A percentile compares a stretch with the other conserved stretches of the same genome.
These are phyloP conservation scores for Zea luxurians DNA, from an alignment of 176 grass and related monocot genomes.

Conservation along the genomic window DNA sequence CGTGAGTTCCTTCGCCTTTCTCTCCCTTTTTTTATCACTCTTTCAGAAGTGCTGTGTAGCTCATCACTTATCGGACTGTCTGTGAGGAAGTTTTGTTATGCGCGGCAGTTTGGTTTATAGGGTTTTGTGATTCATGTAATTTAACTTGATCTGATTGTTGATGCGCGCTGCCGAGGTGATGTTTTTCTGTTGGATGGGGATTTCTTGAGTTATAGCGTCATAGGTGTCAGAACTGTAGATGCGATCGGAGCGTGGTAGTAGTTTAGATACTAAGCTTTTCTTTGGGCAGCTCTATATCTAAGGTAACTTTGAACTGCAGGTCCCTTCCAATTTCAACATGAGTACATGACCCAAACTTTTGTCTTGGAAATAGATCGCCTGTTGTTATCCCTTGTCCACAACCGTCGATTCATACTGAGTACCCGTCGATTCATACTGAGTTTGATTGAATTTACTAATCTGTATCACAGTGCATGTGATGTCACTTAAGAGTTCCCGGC, in stretches of 20 bases:
- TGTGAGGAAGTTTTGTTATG: not conserved
- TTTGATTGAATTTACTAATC: not conserved
- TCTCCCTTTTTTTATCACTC: not conserved
- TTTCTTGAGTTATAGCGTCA: not conserved
- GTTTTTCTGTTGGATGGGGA: not conserved
- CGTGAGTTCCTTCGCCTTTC: slow-evolving; percentile 16
- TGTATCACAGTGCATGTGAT: not conserved
- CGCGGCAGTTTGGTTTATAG: not conserved
- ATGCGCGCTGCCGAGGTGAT: not conserved
- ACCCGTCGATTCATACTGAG: not conserved
- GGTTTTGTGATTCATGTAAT: not conserved
- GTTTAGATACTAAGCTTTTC: not conserved
- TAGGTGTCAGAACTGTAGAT: not conserved
- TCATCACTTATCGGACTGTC: not conserved
- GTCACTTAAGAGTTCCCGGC: not conserved
- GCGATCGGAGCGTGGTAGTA: not conserved
- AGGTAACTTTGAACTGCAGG: too few species aligned
- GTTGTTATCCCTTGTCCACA: not conserved
- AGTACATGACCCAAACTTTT: not conserved
- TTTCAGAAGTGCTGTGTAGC: not conserved
- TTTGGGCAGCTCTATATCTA: not conserved
- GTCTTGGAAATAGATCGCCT: not conserved
- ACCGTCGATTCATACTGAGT: not conserved
- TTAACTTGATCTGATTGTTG: not conserved
- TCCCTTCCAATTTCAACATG: not conserved